Evolutionary conservation across 805 yeast genomes (phyloP), one percentile per base, ranked within the genome.

Genomic region (Lipomyces chichibuensis): DNA sequence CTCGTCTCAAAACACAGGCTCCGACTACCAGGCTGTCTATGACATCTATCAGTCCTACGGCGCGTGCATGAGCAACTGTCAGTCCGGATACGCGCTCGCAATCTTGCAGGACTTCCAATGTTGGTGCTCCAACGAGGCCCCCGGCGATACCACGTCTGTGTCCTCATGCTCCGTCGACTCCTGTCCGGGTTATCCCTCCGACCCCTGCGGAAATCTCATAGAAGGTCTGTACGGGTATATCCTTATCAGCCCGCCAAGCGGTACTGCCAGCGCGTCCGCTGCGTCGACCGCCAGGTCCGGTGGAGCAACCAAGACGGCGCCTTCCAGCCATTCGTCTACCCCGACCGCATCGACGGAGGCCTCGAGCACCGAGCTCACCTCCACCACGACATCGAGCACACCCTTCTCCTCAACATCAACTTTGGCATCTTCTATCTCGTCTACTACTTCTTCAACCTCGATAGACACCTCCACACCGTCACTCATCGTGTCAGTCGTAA

Each of bases 41-140:
- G 43, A 54, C 63, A 65, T 64, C 29, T 83, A 69, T 64, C 83
- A 81, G 73, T 78, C 83, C 27, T 84, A 81, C 70, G 92, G 92
- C 2, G 74, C 73, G 11, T 88, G 92, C 74, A 72, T 80, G 2
- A 80, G 77, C 57, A 75, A 78, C 25, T 88, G 91, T 73, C 20
- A 64, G 1, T 84, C 84, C 7, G 65, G 57, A 17, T 83, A 78
- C 68, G 80, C 85, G 9, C 85, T 81, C 65, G 91, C 86, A 20
- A 81, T 88, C 53, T 76, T 87, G 49, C 86, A 80, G 70, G 81
- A 79, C n/a, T 68, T 77, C 51, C 51, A 78, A 57, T 88, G 92
- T 75, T 88, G 89, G 88, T 88, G 92, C 74, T 81, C 90, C 5
- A 81, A 87, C 72, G 69, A 73, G 8, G 75, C 82, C 25, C 91